These are phyloP conservation scores for Aureobasidium mangrovei DNA, from an alignment of 2,329 filamentous ascomycete species.

Conservation along the genomic window DNA sequence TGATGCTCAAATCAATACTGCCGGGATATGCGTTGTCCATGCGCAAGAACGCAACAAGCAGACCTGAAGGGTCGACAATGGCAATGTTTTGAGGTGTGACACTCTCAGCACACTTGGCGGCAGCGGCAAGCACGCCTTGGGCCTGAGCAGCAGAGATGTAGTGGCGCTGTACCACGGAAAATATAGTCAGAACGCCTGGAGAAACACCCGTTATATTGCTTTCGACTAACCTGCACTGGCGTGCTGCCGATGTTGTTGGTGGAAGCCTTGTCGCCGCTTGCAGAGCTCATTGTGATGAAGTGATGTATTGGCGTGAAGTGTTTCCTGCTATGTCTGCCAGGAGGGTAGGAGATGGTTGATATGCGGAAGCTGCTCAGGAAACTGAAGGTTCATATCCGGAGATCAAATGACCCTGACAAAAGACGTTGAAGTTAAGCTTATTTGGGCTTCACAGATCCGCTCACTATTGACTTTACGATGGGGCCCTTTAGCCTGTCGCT, in stretches of 20 bases:
- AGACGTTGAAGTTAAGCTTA: constrained; percentile 5
- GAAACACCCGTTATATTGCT: background rate
- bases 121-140: constrained; percentile 20
- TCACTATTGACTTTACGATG: background rate
- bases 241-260: constrained; percentile 12
- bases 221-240: constrained; percentile 1
- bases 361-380: background rate
- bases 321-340: background rate
- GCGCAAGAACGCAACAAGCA: constrained; percentile 24
- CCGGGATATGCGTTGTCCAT: constrained; percentile 25
- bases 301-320: background rate
- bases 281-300: background rate
- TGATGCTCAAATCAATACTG: constrained; percentile 23
- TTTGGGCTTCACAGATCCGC: constrained; percentile 2
- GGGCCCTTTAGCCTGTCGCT: background rate
- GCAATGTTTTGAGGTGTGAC: constrained; percentile 23
- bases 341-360: background rate
- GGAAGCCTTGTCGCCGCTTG: background rate
- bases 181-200: background rate
- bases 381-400: background rate
- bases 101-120: constrained; percentile 7
- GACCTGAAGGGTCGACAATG: constrained; percentile 21
- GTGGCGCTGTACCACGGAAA: constrained; percentile 16
- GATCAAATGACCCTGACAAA: background rate
- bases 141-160: constrained; percentile 23